Evolutionary conservation across 2,329 filamentous ascomycete genomes (phyloP).

Genomic region (Colletotrichum chrysophilum): DNA sequence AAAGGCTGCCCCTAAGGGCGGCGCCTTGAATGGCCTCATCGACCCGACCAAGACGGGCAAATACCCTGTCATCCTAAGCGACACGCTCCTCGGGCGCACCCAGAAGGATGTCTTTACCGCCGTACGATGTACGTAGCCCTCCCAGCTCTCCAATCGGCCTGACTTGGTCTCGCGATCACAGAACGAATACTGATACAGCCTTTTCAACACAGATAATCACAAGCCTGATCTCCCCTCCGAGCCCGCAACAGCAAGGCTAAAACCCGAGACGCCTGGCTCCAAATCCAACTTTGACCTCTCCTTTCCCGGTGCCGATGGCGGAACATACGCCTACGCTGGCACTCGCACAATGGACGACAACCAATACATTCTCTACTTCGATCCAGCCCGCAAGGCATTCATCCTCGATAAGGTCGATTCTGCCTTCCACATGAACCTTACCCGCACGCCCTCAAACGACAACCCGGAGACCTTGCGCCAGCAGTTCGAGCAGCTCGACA

Average conservation of each 20-base stretch:
- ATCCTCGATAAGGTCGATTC: conserved; percentile 82
- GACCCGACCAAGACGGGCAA: conserved; percentile 66
- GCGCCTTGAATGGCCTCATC: conserved; percentile 42
- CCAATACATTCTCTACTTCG: conserved; percentile 76
- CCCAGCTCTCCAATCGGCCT: background rate
- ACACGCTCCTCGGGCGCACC: conserved; percentile 61
- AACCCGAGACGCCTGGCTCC: conserved; percentile 52
- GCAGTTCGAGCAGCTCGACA: conserved; percentile 70
- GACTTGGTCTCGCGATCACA: background rate
- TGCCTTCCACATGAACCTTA: conserved; percentile 88
- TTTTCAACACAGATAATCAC: conserved; percentile 60
- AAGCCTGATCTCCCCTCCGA: conserved; percentile 59
- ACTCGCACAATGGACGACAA: conserved; percentile 59
- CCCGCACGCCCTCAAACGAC: conserved; percentile 68
- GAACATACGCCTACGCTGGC: conserved; percentile 66
- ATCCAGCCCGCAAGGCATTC: conserved; percentile 75
- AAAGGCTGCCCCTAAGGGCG: conserved; percentile 17
- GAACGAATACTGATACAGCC: background rate
- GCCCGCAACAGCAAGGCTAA: conserved; percentile 55
- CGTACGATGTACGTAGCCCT: conserved; percentile 57
- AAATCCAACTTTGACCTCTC: conserved; percentile 61
- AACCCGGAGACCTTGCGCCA: conserved; percentile 68
- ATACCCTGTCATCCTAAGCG: conserved; percentile 69
- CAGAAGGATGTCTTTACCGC: conserved; percentile 65
- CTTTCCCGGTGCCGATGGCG: conserved; percentile 55